These are phyloP conservation scores for Hemisphaericaspora xylofermentans DNA, from an alignment of 1,139 yeast genomes.

Conservation along the genomic window DNA sequence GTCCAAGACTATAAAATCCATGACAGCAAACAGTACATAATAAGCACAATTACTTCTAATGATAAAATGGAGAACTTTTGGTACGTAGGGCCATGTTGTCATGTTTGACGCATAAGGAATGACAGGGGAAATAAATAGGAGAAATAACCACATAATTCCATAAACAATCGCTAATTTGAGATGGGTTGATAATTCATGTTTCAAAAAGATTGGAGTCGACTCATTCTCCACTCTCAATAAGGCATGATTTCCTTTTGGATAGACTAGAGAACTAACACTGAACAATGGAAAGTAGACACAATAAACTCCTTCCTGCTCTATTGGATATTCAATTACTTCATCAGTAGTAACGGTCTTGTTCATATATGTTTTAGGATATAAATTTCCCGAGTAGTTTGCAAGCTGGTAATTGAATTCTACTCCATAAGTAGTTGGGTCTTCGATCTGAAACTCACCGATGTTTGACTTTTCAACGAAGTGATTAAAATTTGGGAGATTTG, in stretches of 20 bases:
- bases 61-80: neutral
- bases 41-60: neutral
- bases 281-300: slow-evolving; percentile 15
- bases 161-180: neutral
- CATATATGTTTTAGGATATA: slow-evolving; percentile 8
- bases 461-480: slow-evolving; percentile 8
- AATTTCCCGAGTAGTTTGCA: neutral
- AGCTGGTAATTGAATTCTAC: slow-evolving; percentile 5
- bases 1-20: neutral
- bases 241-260: slow-evolving; percentile 11
- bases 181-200: slow-evolving; percentile 11
- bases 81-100: neutral
- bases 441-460: neutral
- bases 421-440: neutral
- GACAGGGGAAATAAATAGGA: neutral
- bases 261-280: slow-evolving; percentile 5
- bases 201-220: slow-evolving; percentile 8
- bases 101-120: neutral
- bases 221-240: slow-evolving; percentile 12
- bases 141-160: neutral
- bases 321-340: slow-evolving; percentile 6
- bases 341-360: slow-evolving; percentile 8
- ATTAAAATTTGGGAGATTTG: slow-evolving; percentile 16
- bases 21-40: neutral
- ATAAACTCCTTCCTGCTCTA: slow-evolving; percentile 12